Conservation (phyloP, 2,329 filamentous ascomycete species). For the Scleromitrula shiraiana region DNA sequence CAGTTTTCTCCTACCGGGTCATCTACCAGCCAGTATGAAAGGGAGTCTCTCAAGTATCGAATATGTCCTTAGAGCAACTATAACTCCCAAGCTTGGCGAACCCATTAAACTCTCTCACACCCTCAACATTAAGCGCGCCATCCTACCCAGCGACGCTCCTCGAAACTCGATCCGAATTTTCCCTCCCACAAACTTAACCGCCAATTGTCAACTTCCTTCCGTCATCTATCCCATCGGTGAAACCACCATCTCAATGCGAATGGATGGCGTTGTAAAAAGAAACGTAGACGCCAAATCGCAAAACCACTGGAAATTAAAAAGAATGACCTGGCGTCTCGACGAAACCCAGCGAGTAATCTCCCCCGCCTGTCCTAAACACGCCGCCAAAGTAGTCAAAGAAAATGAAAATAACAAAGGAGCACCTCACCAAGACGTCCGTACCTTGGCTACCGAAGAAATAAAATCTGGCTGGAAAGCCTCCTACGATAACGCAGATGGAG, state of each 20-base stretch:
- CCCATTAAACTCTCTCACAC: conserved; percentile 58
- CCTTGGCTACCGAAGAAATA: conserved; percentile 73
- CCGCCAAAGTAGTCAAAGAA: conserved; percentile 41
- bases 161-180: conserved; percentile 92
- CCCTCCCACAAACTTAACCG: conserved; percentile 88
- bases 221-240: conserved; percentile 80
- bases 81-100: conserved; percentile 52
- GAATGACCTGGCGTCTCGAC: conserved; percentile 87
- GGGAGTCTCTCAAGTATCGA: conserved; percentile 64
- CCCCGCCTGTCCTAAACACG: conserved; percentile 71
- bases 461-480: conserved; percentile 81
- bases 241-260: conserved; percentile 69
- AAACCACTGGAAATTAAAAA: conserved; percentile 78
- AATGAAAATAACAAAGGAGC: conserved; percentile 52
- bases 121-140: conserved; percentile 69
- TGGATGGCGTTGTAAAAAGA: conserved; percentile 74
- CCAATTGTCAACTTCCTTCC: conserved; percentile 71
- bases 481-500: conserved; percentile 57
- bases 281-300: conserved; percentile 65
- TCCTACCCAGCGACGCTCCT: conserved; percentile 64
- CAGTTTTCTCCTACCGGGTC: conserved; percentile 75
- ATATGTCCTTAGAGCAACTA: conserved; percentile 69
- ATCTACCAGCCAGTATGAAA: conserved; percentile 77
- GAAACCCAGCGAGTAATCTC: conserved; percentile 76
- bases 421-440: conserved; percentile 64